phyloP scores from a whole-genome alignment of 805 yeast species.

The Nakazawaea sp. region DNA sequence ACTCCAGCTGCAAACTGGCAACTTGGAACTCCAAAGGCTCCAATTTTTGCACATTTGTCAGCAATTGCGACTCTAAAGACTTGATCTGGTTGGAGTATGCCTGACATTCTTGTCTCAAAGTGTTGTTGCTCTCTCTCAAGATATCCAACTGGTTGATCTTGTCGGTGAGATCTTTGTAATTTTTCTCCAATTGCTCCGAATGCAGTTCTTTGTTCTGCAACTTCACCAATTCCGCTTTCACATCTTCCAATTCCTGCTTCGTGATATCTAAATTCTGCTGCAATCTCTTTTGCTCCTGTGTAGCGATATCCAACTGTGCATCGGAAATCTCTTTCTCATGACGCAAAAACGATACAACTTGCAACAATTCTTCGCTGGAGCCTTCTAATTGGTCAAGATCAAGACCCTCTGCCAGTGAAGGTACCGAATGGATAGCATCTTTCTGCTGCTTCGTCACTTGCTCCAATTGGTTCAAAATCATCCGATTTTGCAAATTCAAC shows the following conservation, averaged over 20 bases:
- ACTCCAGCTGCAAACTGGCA: slow-evolving; percentile 28
- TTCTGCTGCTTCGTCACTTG: slow-evolving; percentile 15
- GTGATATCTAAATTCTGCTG: slow-evolving; percentile 42
- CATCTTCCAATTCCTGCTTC: slow-evolving; percentile 43
- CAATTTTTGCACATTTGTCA: slow-evolving; percentile 23
- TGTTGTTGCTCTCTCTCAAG: slow-evolving; percentile 60
- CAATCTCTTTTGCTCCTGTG: slow-evolving; percentile 47
- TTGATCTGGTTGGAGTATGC: slow-evolving; percentile 22
- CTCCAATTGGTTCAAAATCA: slow-evolving; percentile 66
- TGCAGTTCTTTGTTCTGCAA: slow-evolving; percentile 17
- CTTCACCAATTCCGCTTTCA: slow-evolving; percentile 38
- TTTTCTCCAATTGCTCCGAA: slow-evolving; percentile 26
- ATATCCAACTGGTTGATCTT: slow-evolving; percentile 58
- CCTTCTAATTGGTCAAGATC: slow-evolving; percentile 8
- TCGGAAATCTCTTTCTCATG: slow-evolving; percentile 70
- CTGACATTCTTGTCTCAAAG: slow-evolving; percentile 48
- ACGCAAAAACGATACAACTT: slow-evolving; percentile 56
- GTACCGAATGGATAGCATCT: no score
- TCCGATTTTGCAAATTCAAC: slow-evolving; percentile 57
- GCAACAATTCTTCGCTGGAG: slow-evolving; percentile 32
- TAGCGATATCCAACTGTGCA: slow-evolving; percentile 44
- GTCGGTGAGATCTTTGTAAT: slow-evolving; percentile 38
- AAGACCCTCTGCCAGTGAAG: slow-evolving; percentile 16
- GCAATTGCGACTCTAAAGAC: slow-evolving; percentile 34
- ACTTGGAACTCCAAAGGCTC: slow-evolving; percentile 39